Conservation (phyloP, 331 rosid genomes). For the Malus hybrid region DNA sequence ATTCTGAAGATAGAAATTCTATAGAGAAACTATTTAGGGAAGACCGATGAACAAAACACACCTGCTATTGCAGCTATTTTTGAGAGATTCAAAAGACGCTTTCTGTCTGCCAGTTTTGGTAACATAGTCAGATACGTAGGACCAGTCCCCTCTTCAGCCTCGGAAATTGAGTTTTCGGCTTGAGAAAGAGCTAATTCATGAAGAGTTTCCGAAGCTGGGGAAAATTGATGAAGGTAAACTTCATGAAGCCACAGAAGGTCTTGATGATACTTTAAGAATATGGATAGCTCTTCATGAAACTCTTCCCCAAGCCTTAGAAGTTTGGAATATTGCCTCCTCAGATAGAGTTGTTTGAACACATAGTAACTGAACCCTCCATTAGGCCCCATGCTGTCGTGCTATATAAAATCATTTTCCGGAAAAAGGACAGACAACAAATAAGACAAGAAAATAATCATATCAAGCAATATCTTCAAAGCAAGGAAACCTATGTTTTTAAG, state of each 20-base stretch:
- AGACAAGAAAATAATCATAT: neutral
- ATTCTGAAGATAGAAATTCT: neutral
- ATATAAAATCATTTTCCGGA: constrained; percentile 31
- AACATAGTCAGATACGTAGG: constrained; percentile 23
- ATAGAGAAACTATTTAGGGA: neutral
- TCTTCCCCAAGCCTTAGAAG: constrained; percentile 96
- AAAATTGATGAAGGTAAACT: constrained; percentile 77
- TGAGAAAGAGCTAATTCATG: constrained; percentile 71
- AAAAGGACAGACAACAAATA: constrained; percentile 9
- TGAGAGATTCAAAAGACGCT: constrained; percentile 80
- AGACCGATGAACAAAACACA: constrained; percentile 4
- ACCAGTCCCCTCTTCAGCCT: constrained; percentile 47
- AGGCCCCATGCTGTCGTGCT: constrained; percentile 95
- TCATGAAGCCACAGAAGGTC: constrained; percentile 97
- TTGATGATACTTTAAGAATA: constrained; percentile 69
- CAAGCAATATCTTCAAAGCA: neutral
- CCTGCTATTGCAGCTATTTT: constrained; percentile 92
- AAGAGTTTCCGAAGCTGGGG: constrained; percentile 82
- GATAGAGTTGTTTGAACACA: constrained; percentile 67
- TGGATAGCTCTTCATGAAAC: constrained; percentile 73
- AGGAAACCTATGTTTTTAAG: neutral
- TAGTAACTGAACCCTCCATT: constrained; percentile 82
- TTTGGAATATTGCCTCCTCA: constrained; percentile 65
- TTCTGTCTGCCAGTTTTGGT: constrained; percentile 61
- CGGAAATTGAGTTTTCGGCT: constrained; percentile 32